Evolutionary conservation across 805 yeast species (phyloP).

Genomic region (Blastobotrys peoriensis): DNA sequence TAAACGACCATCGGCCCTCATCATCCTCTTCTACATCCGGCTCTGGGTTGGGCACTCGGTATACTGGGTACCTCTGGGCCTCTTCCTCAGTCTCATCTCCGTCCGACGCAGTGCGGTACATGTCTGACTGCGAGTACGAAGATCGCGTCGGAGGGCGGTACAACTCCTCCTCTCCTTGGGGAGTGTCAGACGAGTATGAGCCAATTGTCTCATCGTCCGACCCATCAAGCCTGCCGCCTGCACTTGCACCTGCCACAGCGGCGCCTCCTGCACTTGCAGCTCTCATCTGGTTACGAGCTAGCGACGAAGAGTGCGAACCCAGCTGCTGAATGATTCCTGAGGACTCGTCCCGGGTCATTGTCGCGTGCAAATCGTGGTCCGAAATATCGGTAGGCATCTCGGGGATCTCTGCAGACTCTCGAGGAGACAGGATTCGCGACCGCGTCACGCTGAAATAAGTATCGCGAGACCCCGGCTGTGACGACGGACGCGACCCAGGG

Average conservation of each 20-base stretch:
- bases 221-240: not conserved
- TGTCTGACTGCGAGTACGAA: not conserved
- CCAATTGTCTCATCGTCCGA: conserved; percentile 10
- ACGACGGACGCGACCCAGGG: conserved; percentile 3
- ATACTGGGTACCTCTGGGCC: not conserved
- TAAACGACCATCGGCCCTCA: not conserved
- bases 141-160: not conserved
- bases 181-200: conserved; percentile 1
- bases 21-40: not conserved
- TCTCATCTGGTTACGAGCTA: conserved; percentile 7
- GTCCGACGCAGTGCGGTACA: not conserved
- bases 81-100: not conserved
- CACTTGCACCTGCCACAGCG: conserved; percentile 1
- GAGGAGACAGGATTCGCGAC: conserved; percentile 21
- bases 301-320: conserved; percentile 30
- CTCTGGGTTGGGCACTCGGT: not conserved
- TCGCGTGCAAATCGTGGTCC: conserved; percentile 8
- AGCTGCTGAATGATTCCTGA: conserved; percentile 28
- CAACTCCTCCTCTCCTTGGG: not conserved
- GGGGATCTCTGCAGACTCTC: not conserved
- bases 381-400: not conserved
- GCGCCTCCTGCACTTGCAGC: not conserved
- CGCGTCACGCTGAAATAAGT: conserved; percentile 24
- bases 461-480: conserved; percentile 12
- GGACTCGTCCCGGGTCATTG: conserved; percentile 28